A percentile compares a stretch with the other conserved stretches of the same genome.
phyloP scores from a whole-genome alignment of 2,329 filamentous ascomycete species.

The Zarea fungicola region DNA sequence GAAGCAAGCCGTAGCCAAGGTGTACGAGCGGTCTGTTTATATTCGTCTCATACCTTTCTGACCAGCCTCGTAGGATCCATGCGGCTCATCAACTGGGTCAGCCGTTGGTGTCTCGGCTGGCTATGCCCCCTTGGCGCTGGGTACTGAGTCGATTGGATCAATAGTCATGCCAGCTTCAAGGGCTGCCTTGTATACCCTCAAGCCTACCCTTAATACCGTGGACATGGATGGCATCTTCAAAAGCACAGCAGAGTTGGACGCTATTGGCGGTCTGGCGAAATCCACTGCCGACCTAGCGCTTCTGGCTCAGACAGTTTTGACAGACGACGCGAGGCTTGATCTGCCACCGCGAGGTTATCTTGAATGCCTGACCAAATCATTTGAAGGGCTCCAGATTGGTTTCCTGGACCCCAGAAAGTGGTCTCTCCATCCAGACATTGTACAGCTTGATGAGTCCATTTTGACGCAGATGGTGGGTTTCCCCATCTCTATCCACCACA shows the following conservation, averaged over 20 bases:
- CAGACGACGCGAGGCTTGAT: no score
- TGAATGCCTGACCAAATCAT: no score
- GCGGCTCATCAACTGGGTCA: conserved; percentile 53
- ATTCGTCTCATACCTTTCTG: not conserved
- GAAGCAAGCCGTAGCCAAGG: conserved; percentile 14
- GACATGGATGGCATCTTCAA: conserved; percentile 11
- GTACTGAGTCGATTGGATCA: conserved; percentile 42
- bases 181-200: conserved; percentile 15
- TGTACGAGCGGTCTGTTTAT: conserved; percentile 3
- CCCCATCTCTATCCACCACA: no score
- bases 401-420: no score
- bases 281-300: conserved; percentile 12
- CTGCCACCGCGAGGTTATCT: no score
- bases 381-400: no score
- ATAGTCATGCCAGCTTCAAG: conserved; percentile 14
- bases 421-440: no score
- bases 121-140: conserved; percentile 51
- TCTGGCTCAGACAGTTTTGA: no score
- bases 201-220: conserved; percentile 12
- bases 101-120: conserved; percentile 48
- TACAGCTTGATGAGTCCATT: no score
- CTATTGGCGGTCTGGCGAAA: conserved; percentile 14
- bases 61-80: conserved; percentile 21
- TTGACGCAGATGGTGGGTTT: no score
- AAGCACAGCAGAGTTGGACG: conserved; percentile 7